Conservation (phyloP, 2,329 filamentous ascomycete species). For the Calonectria ilicicola region DNA sequence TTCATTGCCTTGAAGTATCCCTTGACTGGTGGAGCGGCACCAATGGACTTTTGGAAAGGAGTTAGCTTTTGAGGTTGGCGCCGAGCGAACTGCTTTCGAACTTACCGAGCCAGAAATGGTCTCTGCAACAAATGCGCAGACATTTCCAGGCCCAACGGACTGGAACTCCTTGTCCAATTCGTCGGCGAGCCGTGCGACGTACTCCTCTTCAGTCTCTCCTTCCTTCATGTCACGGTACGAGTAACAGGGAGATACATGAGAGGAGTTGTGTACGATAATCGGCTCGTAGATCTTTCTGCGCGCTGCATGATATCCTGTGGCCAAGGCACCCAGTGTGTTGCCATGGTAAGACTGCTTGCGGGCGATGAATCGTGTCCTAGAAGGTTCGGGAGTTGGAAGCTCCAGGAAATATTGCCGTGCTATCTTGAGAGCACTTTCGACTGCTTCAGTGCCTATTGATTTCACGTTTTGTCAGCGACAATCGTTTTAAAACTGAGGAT, state of each 20-base stretch:
- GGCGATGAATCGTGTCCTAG: conserved; percentile 31
- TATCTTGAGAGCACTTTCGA: conserved; percentile 36
- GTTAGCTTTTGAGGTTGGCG: conserved; percentile 30
- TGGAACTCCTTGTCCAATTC: conserved; percentile 35
- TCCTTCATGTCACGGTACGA: conserved; percentile 37
- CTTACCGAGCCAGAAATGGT: conserved; percentile 36
- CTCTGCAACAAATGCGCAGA: conserved; percentile 38
- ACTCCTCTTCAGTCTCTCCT: conserved; percentile 49
- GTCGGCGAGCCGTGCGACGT: conserved; percentile 25
- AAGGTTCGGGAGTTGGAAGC: conserved; percentile 22
- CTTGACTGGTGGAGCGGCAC: conserved; percentile 25
- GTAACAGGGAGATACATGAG: conserved; percentile 44
- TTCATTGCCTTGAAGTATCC: conserved; percentile 68
- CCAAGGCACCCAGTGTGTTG: conserved; percentile 30
- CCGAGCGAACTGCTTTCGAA: rapidly evolving
- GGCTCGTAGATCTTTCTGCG: conserved; percentile 43
- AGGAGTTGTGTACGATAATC: conserved; percentile 39
- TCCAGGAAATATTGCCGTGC: conserved; percentile 37
- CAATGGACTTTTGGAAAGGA: conserved; percentile 20
- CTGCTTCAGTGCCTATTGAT: conserved; percentile 32
- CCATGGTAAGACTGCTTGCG: conserved; percentile 35
- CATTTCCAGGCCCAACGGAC: conserved; percentile 25
- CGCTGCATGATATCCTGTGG: conserved; percentile 25
- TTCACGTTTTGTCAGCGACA: background rate
- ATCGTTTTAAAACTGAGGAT: background rate